Evolutionary conservation across 1,284 basidiomycete species (phyloP).

Genomic region (Pisolithus thermaeus): DNA sequence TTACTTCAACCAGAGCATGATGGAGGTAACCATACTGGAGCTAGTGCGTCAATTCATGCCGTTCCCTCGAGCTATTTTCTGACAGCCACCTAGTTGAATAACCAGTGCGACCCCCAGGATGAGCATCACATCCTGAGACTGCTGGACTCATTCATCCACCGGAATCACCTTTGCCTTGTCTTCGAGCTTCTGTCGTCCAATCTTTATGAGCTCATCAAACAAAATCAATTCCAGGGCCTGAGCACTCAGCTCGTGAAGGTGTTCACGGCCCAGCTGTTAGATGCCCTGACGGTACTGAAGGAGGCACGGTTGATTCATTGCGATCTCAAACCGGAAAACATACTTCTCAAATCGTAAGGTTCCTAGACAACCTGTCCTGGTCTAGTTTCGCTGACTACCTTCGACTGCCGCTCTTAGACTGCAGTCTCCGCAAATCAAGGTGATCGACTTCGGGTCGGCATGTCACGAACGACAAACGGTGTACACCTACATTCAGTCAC

Average conservation of each 20-base stretch:
- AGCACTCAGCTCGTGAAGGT: slow-evolving; percentile 97
- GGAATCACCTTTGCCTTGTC: slow-evolving; percentile 93
- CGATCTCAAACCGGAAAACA: slow-evolving; percentile 97
- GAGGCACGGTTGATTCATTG: slow-evolving; percentile 96
- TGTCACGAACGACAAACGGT: slow-evolving; percentile 99
- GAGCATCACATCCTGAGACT: slow-evolving; percentile 96
- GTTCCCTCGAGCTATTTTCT: neutral
- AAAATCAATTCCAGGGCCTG: slow-evolving; percentile 98
- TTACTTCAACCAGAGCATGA: slow-evolving; percentile 99
- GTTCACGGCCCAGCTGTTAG: slow-evolving; percentile 93
- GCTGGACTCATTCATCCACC: slow-evolving; percentile 95
- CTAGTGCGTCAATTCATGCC: slow-evolving; percentile 52
- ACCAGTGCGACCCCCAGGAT: slow-evolving; percentile 87
- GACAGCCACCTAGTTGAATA: slow-evolving; percentile 70
- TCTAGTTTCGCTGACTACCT: neutral
- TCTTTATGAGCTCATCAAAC: slow-evolving; percentile 99
- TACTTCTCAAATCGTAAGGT: slow-evolving; percentile 86
- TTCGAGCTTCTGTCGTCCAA: slow-evolving; percentile 98
- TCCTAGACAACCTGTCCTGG: slow-evolving; percentile 4
- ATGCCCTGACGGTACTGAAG: slow-evolving; percentile 89
- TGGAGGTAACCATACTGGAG: slow-evolving; percentile 98
- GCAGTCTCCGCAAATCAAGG: slow-evolving; percentile 97
- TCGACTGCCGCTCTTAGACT: slow-evolving; percentile 46
- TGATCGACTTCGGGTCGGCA: slow-evolving; percentile 98
- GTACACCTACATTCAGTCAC: slow-evolving; percentile 98